Conservation (phyloP, 164 flowering plant species). For the Stephania japonica region DNA sequence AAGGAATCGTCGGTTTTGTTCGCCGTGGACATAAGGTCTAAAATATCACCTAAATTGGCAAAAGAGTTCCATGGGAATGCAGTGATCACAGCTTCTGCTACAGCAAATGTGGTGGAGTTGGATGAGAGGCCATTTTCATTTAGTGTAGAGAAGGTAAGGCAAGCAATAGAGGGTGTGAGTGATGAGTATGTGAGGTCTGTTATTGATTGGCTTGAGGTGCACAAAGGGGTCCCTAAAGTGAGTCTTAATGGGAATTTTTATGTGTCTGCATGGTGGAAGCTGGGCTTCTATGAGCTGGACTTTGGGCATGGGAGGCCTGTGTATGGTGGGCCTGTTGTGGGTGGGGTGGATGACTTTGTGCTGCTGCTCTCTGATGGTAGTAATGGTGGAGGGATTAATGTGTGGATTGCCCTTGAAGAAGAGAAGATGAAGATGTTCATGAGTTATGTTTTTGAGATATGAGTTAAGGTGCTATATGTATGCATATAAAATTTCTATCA, state of each 20-base stretch:
- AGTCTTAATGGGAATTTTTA: constrained; percentile 31
- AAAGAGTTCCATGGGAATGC: constrained; percentile 39
- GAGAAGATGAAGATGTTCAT: constrained; percentile 31
- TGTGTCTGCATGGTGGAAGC: constrained; percentile 47
- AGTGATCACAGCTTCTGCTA: constrained; percentile 41
- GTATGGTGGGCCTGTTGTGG: constrained; percentile 36
- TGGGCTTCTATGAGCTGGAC: constrained; percentile 35
- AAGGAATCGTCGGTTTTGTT: constrained; percentile 29
- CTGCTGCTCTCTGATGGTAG: constrained; percentile 31
- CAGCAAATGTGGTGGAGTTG: constrained; percentile 31
- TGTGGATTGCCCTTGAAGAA: constrained; percentile 33
- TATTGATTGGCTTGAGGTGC: constrained; percentile 45
- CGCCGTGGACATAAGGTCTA: constrained; percentile 40
- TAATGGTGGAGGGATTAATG: constrained; percentile 31
- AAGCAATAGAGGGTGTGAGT: constrained; percentile 31
- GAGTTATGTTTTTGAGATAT: constrained; percentile 25
- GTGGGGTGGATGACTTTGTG: constrained; percentile 43
- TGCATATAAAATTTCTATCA: neutral
- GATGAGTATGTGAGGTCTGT: constrained; percentile 37
- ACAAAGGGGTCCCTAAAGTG: constrained; percentile 36
- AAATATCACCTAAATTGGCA: constrained; percentile 28
- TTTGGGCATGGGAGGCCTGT: constrained; percentile 39
- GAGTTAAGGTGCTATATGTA: neutral
- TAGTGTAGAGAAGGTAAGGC: constrained; percentile 28
- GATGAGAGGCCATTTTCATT: constrained; percentile 26